Conservation (phyloP, 805 yeast species). For the Henningerozyma blattae region DNA sequence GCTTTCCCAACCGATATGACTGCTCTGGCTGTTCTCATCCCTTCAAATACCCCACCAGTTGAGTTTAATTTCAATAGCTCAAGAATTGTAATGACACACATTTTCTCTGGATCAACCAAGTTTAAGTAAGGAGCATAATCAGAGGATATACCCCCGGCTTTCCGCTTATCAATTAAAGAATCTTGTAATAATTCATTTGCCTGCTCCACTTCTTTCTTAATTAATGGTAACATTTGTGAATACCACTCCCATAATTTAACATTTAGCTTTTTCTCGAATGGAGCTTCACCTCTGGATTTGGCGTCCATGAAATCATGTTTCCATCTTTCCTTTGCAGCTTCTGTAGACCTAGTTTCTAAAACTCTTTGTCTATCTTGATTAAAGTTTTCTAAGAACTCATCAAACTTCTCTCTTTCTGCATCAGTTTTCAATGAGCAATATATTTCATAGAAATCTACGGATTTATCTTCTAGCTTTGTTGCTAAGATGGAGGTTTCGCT, state of each 20-base stretch:
- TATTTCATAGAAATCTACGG: slow-evolving; percentile 55
- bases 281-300: slow-evolving; percentile 42
- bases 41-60: slow-evolving; percentile 65
- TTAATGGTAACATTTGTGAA: slow-evolving; percentile 53
- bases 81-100: slow-evolving; percentile 74
- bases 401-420: slow-evolving; percentile 42
- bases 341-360: slow-evolving; percentile 64
- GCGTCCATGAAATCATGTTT: slow-evolving; percentile 64
- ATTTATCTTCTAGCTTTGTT: slow-evolving; percentile 11
- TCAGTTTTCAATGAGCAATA: slow-evolving; percentile 41
- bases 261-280: slow-evolving; percentile 50
- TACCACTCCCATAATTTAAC: slow-evolving; percentile 81
- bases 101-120: slow-evolving; percentile 64
- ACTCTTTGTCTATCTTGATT: slow-evolving; percentile 67
- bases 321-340: slow-evolving; percentile 86
- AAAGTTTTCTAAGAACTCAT: slow-evolving; percentile 51
- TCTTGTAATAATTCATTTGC: slow-evolving; percentile 27
- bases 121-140: slow-evolving; percentile 67
- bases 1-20: slow-evolving; percentile 74
- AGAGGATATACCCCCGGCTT: slow-evolving; percentile 17
- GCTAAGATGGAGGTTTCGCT: slow-evolving; percentile 14
- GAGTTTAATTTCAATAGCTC: slow-evolving; percentile 67
- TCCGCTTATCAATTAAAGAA: neutral
- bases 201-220: slow-evolving; percentile 50
- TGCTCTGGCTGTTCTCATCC: slow-evolving; percentile 75